These are phyloP conservation scores for bread wheat (Triticum aestivum) DNA, from an alignment of 176 grass and related monocot species.

Conservation along the genomic window DNA sequence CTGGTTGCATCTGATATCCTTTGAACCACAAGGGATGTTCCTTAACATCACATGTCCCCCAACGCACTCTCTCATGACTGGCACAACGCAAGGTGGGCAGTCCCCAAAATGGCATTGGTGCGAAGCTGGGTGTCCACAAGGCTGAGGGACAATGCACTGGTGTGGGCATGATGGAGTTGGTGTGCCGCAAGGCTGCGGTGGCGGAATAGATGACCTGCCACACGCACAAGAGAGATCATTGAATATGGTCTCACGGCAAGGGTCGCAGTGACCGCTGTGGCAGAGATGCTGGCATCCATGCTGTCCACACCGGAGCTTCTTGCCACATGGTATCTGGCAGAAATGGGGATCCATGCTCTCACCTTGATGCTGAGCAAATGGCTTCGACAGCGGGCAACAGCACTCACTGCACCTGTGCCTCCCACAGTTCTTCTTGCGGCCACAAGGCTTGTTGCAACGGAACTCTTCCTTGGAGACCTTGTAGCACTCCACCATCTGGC, in stretches of 20 bases:
- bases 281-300: conserved; percentile 80
- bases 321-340: conserved; percentile 80
- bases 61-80: conserved; percentile 72
- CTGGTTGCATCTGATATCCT: conserved; percentile 93
- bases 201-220: conserved; percentile 75
- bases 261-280: conserved; percentile 79
- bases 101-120: conserved; percentile 93
- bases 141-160: conserved; percentile 66
- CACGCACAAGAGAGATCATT: conserved; percentile 84
- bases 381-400: conserved; percentile 66
- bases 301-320: conserved; percentile 86
- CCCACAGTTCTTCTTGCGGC: conserved; percentile 89
- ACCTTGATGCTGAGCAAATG: conserved; percentile 29
- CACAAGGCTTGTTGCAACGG: conserved; percentile 72
- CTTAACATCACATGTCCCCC: conserved; percentile 88
- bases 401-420: conserved; percentile 87
- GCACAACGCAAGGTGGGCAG: conserved; percentile 70
- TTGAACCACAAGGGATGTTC: conserved; percentile 94
- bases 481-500: conserved; percentile 69
- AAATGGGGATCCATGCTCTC: conserved; percentile 69
- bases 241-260: conserved; percentile 90
- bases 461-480: conserved; percentile 53
- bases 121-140: conserved; percentile 65
- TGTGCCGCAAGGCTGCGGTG: conserved; percentile 77
- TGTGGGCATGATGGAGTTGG: conserved; percentile 75